Base-by-base conservation (phyloP, 371 early-diverging fungal species). In the Haplosporangium sp. region DNA sequence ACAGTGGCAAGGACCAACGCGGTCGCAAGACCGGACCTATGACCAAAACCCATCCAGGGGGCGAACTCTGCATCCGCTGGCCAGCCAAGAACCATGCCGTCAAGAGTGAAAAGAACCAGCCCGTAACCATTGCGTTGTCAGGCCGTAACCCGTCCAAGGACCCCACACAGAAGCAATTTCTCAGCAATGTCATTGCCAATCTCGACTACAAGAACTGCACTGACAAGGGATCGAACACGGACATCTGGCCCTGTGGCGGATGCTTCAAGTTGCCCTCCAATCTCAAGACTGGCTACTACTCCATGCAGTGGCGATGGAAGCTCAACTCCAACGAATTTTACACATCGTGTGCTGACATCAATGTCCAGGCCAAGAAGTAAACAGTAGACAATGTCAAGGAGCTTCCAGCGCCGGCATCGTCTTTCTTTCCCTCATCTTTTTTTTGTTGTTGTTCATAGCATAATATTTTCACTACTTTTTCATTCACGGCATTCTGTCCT, bases 21-120 rank as follows among this genome's bases (percentile, higher is more conserved):
- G 68, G 72, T 18, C 71, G 67, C 48, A 67, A 71, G 72, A 48
- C 43, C 14, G 77, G 77, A 18, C 21, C 0, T 0, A 67, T 67
- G 57, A 71, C 77, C 20, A 37, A 53, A 37, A 53, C 38, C 43
- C 51, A 63, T 16, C 59, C 63, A 20, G 77, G 77, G 38, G 72
- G 53, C 6, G 21, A 64, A 59, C 72, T 79, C 42, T 79, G 79
- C 56, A 53, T 79, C 55, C 73, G 73, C 59, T 79, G 79, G 79
- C 79, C 79, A 41, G 79, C 79, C 65, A 79, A 79, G 79, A 79
- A 79, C 65, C 79, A 79, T 46, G 79, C 79, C 41, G 68, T 77
- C 42, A n/a, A 21, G 1, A 38, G 48, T 10, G 73, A 79, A 69
- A 59, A 45, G 18, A 62, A 68, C 53, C 54, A 45, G 23, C 62